Evolutionary conservation across 2,329 filamentous ascomycete genomes (phyloP), one percentile per base, ranked within the genome.

Genomic region (Chrysoporthe cubensis): DNA sequence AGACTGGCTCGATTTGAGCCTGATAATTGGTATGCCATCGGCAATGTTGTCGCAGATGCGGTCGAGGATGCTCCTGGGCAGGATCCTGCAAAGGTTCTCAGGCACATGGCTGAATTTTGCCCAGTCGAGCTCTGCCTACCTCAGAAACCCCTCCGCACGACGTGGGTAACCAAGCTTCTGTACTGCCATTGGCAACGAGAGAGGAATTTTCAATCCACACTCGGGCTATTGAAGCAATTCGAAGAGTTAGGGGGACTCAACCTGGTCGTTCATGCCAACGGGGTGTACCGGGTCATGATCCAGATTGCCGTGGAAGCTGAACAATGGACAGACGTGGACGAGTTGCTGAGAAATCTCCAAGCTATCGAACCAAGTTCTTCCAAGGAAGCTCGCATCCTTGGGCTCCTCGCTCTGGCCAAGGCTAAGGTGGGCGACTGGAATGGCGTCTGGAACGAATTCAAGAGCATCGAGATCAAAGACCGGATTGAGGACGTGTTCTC

Each of bases 361-460:
- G 58, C 66, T 1, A 63, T 72, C 8, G 69, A 76, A 32, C 75
- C 77, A 1, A 46, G 69, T 0, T 72, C 77, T 52, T 68, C 69
- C 5, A 69, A 67, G 1, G 76, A 82, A 59, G 71, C 80, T 18
- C 71, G 75, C n/a, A 66, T 82, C 11, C 74, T 76, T 9, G 79
- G 77, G 2, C 74, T 77, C 13, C 73, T 82, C 50, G 78, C 80
- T 1, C 70, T 77, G 34, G 71, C 73, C 32, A 75, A 78, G 66
- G 82, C 82, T 18, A 76, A 76, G 62, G 65, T 68, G 13, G 81
- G 79, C 44, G 77, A 83, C 64, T 84, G 82, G 82, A 74, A 74
- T 3, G 77, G 72, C 0, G 81, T 82, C 3, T 73, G 77, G 46
- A 66, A 70, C 9, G 71, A 72, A 1, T 81, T 84, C 43, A 70